A percentile compares a stretch with the other conserved stretches of the same genome.
Evolutionary conservation across 23 red algal species (phyloP).

Genomic region (Agarophyton chilense): DNA sequence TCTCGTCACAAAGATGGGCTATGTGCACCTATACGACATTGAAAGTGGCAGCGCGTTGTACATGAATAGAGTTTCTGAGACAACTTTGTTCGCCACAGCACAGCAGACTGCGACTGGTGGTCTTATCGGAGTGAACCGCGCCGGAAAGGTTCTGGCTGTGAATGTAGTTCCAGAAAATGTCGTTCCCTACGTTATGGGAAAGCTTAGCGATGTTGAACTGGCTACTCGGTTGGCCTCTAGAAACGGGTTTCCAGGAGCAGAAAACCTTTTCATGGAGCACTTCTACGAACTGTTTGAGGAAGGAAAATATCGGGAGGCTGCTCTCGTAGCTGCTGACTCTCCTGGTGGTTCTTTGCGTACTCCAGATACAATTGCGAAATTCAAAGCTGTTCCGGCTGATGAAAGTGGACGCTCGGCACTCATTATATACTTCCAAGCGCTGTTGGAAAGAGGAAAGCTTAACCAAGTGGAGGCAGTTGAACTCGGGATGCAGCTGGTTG

Average conservation of each 20-base stretch:
- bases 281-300: slow-evolving; percentile 92
- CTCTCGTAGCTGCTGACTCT: slow-evolving; percentile 94
- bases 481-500: slow-evolving; percentile 78
- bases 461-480: slow-evolving; percentile 94
- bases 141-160: slow-evolving; percentile 83
- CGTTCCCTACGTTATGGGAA: slow-evolving; percentile 90
- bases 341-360: slow-evolving; percentile 87
- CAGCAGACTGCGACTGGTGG: slow-evolving; percentile 77
- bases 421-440: slow-evolving; percentile 95
- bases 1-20: slow-evolving; percentile 95
- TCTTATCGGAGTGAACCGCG: slow-evolving; percentile 90
- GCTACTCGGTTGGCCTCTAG: slow-evolving; percentile 88
- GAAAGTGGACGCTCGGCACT: slow-evolving; percentile 80
- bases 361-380: slow-evolving; percentile 90
- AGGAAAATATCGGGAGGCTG: slow-evolving; percentile 93
- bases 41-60: slow-evolving; percentile 91
- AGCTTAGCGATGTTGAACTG: slow-evolving; percentile 89
- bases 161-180: slow-evolving; percentile 68
- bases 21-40: slow-evolving; percentile 93
- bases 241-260: slow-evolving; percentile 95
- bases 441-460: slow-evolving; percentile 88
- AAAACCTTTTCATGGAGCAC: slow-evolving; percentile 89
- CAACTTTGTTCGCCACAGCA: slow-evolving; percentile 82
- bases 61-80: slow-evolving; percentile 96
- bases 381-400: slow-evolving; percentile 84